These are phyloP conservation scores for Trypanosoma rangeli DNA, from an alignment of 208 protist species.

Conservation along the genomic window DNA sequence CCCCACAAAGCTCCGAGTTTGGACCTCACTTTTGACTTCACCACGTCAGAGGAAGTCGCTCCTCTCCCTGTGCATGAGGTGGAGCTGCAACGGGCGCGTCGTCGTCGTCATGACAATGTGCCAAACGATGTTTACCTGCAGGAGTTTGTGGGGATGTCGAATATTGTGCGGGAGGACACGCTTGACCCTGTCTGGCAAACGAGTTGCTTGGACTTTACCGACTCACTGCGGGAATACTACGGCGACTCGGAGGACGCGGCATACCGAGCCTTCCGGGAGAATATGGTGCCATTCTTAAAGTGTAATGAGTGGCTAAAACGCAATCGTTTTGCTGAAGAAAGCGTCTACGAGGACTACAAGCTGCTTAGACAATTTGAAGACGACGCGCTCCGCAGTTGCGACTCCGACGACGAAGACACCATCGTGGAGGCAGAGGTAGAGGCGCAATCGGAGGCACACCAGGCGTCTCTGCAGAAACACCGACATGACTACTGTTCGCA, in stretches of 20 bases:
- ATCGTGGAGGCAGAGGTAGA: slow-evolving; percentile 14
- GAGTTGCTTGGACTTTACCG: slow-evolving; percentile 35
- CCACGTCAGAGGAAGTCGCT: slow-evolving; percentile 24
- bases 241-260: slow-evolving; percentile 57
- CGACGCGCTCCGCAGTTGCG: slow-evolving; percentile 1
- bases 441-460: slow-evolving; percentile 10
- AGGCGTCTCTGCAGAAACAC: slow-evolving; percentile 3
- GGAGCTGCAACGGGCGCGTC: slow-evolving; percentile 33
- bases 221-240: slow-evolving; percentile 48
- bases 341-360: slow-evolving; percentile 31
- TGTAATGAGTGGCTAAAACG: slow-evolving; percentile 51
- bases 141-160: slow-evolving; percentile 47
- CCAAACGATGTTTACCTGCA: slow-evolving; percentile 29
- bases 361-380: slow-evolving; percentile 34
- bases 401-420: background rate
- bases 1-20: background rate
- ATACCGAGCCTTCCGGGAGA: slow-evolving; percentile 39
- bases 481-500: background rate
- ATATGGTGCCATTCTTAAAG: slow-evolving; percentile 32
- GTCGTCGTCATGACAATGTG: slow-evolving; percentile 27
- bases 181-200: slow-evolving; percentile 32
- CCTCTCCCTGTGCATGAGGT: slow-evolving; percentile 46
- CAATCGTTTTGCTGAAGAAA: slow-evolving; percentile 27
- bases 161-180: slow-evolving; percentile 42
- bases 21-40: slow-evolving; percentile 54